These are phyloP conservation scores for Diplodia scrobiculata DNA, from an alignment of 2,329 filamentous ascomycete species.

Conservation along the genomic window DNA sequence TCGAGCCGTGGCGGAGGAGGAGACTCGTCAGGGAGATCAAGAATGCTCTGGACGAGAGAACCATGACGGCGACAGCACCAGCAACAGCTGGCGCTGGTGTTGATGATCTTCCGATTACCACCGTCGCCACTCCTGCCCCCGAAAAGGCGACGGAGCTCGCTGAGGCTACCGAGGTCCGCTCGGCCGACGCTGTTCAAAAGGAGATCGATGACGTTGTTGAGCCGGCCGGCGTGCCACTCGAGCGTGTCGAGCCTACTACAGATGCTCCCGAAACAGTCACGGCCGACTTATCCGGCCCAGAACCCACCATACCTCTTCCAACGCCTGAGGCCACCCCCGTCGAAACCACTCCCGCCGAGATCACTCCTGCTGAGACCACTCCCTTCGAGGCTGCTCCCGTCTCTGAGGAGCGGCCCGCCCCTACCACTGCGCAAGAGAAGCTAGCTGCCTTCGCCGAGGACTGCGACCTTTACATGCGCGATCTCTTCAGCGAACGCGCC, in stretches of 20 bases:
- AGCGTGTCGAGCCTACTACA: slow-evolving; percentile 7
- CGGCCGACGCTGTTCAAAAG: slow-evolving; percentile 31
- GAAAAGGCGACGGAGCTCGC: neutral
- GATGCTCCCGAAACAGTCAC: neutral
- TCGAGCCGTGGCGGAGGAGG: slow-evolving; percentile 87
- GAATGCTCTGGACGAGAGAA: slow-evolving; percentile 40
- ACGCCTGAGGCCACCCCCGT: slow-evolving; percentile 16
- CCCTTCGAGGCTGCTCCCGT: neutral
- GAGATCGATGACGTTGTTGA: slow-evolving; percentile 35
- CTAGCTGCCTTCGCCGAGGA: slow-evolving; percentile 24
- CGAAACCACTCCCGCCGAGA: neutral
- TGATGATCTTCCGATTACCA: neutral
- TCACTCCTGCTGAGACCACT: no score
- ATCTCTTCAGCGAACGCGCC: slow-evolving; percentile 49
- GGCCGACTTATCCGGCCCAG: slow-evolving; percentile 10
- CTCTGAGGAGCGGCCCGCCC: slow-evolving; percentile 15
- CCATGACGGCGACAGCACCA: slow-evolving; percentile 29
- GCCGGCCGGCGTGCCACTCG: slow-evolving; percentile 29
- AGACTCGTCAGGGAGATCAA: slow-evolving; percentile 76
- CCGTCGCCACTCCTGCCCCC: neutral
- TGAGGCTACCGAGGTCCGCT: neutral
- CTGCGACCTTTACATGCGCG: slow-evolving; percentile 31
- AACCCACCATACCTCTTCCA: slow-evolving; percentile 22
- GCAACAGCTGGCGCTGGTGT: neutral
- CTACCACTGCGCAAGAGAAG: slow-evolving; percentile 7